Evolutionary conservation across 345 rosid species (phyloP).

Genomic region (Sisymbrium altissimum): DNA sequence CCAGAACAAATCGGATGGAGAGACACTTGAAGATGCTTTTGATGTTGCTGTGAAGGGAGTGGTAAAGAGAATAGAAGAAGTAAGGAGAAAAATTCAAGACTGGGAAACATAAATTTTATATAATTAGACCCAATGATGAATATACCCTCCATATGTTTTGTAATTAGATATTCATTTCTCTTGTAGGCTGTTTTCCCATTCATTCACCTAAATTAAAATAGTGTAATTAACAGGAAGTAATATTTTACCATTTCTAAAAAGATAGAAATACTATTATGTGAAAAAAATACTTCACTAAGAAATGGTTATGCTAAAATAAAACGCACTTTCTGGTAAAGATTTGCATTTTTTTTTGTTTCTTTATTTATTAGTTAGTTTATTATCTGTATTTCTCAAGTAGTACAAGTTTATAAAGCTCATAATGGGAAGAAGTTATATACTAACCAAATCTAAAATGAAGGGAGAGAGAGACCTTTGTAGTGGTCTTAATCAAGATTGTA

Average conservation of each 20-base stretch:
- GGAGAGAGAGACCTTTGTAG: background rate
- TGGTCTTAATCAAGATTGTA: background rate
- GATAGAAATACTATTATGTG: background rate
- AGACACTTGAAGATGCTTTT: slow-evolving; percentile 48
- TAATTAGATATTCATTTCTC: background rate
- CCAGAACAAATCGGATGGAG: slow-evolving; percentile 7
- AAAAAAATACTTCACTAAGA: no score
- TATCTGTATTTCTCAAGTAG: background rate
- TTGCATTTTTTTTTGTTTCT: background rate
- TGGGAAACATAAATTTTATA: background rate
- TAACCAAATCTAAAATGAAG: background rate
- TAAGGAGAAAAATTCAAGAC: slow-evolving; percentile 18
- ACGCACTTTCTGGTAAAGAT: background rate
- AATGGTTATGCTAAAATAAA: no score
- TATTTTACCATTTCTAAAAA: no score
- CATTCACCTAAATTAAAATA: background rate
- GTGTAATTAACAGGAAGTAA: background rate
- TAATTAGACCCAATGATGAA: background rate
- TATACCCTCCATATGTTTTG: background rate
- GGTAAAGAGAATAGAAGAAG: slow-evolving; percentile 30
- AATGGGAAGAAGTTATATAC: background rate
- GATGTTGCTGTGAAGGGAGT: slow-evolving; percentile 43
- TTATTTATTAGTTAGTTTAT: background rate
- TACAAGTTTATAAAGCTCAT: background rate
- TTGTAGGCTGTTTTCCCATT: background rate